These are phyloP conservation scores for Volvox carteri DNA, from an alignment of 163 green algal species.

Conservation along the genomic window DNA sequence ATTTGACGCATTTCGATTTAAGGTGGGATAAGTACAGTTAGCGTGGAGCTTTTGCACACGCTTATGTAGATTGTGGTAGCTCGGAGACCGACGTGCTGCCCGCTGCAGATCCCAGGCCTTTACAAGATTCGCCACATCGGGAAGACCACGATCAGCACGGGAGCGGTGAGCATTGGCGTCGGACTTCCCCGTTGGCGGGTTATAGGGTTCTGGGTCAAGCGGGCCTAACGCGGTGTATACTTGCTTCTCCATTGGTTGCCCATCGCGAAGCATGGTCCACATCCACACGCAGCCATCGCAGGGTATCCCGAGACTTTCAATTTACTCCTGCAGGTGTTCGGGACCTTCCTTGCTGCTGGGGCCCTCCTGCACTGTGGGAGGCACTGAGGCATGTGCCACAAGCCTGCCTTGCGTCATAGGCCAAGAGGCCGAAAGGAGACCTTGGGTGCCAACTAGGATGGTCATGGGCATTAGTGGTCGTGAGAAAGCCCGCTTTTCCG, in stretches of 20 bases:
- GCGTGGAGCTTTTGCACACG: too few species aligned
- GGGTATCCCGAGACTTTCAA: background rate
- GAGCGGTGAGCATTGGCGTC: conserved; percentile 58
- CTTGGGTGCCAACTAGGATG: too few species aligned
- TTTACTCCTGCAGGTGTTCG: conserved; percentile 52
- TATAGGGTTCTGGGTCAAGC: too few species aligned
- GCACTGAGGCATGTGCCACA: background rate
- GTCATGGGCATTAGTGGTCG: too few species aligned
- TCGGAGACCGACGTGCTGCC: too few species aligned
- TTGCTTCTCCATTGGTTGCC: conserved; percentile 7
- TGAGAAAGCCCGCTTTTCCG: too few species aligned
- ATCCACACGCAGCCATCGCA: too few species aligned
- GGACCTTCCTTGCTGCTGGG: conserved; percentile 60
- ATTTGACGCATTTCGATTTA: conserved; percentile 57
- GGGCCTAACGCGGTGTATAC: background rate
- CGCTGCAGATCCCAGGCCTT: conserved; percentile 56
- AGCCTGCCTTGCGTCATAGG: background rate
- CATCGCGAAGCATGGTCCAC: too few species aligned
- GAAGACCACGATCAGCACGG: conserved; percentile 57
- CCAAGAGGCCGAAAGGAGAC: too few species aligned
- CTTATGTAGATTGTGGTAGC: too few species aligned
- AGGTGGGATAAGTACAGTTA: too few species aligned
- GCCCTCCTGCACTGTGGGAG: conserved; percentile 59
- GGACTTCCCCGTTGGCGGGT: too few species aligned
- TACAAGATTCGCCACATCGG: conserved; percentile 65